phyloP scores from a whole-genome alignment of 495 filamentous ascomycete genomes.

The Daldinia caldariorum region DNA sequence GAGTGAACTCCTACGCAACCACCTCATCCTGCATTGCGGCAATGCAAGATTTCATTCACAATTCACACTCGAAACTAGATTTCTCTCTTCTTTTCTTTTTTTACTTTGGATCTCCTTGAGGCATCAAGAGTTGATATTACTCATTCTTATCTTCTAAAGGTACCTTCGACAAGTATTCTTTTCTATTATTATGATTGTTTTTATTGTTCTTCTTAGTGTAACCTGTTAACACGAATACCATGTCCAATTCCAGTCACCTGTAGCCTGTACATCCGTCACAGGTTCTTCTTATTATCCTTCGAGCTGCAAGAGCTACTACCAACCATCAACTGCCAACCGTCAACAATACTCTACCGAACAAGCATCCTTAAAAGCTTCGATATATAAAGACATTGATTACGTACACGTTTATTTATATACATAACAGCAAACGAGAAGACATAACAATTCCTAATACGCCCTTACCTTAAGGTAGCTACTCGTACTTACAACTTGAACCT shows the following conservation, averaged over 20 bases:
- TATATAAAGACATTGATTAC: not conserved
- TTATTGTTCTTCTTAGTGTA: not conserved
- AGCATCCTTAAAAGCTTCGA: not conserved
- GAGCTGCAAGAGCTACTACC: conserved; percentile 14
- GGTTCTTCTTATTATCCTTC: conserved; percentile 20
- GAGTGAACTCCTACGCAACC: conserved; percentile 24
- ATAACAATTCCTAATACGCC: not conserved
- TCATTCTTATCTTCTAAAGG: conserved; percentile 5
- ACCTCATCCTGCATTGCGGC: conserved; percentile 41
- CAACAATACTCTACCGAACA: conserved; percentile 10
- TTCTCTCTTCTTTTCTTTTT: conserved; percentile 10
- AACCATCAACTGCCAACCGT: conserved; percentile 12
- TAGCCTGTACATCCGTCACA: conserved; percentile 23
- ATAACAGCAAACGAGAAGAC: not conserved
- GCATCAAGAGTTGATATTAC: conserved; percentile 4
- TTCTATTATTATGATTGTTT: not conserved
- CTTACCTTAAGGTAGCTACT: not conserved
- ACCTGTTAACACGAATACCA: conserved; percentile 10
- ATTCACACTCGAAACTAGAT: not conserved
- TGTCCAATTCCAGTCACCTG: conserved; percentile 14
- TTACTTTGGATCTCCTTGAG: conserved; percentile 9
- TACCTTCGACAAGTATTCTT: conserved; percentile 1
- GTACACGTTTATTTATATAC: not conserved
- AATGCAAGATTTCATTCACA: conserved; percentile 37
- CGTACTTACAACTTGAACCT: not conserved